Base-by-base conservation (phyloP, 2,329 filamentous ascomycete species). In the Fusarium concolor region DNA sequence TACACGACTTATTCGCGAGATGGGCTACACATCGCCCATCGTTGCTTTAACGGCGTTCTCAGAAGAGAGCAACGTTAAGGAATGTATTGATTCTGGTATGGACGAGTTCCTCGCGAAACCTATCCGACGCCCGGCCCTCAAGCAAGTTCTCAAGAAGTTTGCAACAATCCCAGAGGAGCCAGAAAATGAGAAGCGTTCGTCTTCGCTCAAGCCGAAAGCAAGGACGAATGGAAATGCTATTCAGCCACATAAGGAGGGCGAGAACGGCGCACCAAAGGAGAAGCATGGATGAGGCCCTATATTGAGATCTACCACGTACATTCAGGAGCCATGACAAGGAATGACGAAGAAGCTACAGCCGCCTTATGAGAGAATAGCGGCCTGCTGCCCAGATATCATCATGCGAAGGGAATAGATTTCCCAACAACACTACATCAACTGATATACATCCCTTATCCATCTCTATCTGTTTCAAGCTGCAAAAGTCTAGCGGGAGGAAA, bases 41-140 rank as follows among this genome's bases (percentile, higher is more conserved):
- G 93, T 97, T 15, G 94, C 94, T 0, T 81, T 97, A 43, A 97
- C 94, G 12, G 94, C 94, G 4, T 97, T 97, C 74, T 90, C 92
- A 0, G 94, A 97, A 75, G 94, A 97, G 77, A 93, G 90, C 78
- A 97, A 97, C 73, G 89, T 94, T 43, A 91, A 90, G 78, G 92
- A 94, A 76, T 92, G 92, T 77, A 91, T 96, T 77, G 93, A 95
- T 62, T 93, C 90, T 3, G 94, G 94, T 56, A 97, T 97, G 94
- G 88, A 97, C 74, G 93, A 94, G 81, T 97, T 97, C 78, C 83
- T 97, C 18, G 84, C 85, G 74, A 90, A 90, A 71, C 88, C 88
- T 0, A 96, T 97, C 67, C 87, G 92, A 47, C 83, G 94, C n/a
- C 92, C 92, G 2, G 92, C 92, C 7, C 83, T 97, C 57, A 96